These are phyloP conservation scores for Babesia caballi DNA, from an alignment of 169 alveolate genomes.

Conservation along the genomic window DNA sequence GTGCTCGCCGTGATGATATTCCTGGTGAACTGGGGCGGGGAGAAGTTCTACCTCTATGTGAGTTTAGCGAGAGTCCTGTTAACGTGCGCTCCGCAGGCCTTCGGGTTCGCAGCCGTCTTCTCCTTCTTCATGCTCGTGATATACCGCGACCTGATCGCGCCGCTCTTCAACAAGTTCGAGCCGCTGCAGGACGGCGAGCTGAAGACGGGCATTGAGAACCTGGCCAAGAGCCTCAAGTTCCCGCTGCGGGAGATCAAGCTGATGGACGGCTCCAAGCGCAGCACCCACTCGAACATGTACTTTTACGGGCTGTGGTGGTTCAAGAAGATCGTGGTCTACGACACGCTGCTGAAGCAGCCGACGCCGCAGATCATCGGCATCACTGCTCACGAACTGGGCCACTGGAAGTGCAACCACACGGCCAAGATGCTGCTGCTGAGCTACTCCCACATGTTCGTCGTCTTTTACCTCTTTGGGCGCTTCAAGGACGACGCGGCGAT, in stretches of 20 bases:
- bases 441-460: constrained; percentile 66
- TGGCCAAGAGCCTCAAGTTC: constrained; percentile 78
- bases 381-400: constrained; percentile 86
- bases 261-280: constrained; percentile 89
- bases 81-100: constrained; percentile 41
- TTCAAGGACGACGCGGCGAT: constrained; percentile 73
- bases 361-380: constrained; percentile 88
- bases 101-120: constrained; percentile 75
- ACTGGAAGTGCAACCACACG: constrained; percentile 58
- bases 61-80: neutral
- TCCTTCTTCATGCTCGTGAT: constrained; percentile 79
- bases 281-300: constrained; percentile 94
- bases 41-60: constrained; percentile 83
- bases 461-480: constrained; percentile 76
- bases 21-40: constrained; percentile 89
- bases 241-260: constrained; percentile 88
- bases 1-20: constrained; percentile 73
- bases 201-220: constrained; percentile 75
- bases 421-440: constrained; percentile 13
- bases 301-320: constrained; percentile 92
- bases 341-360: constrained; percentile 85
- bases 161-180: constrained; percentile 89
- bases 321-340: constrained; percentile 91
- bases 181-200: constrained; percentile 87
- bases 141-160: constrained; percentile 89